phyloP scores from a whole-genome alignment of 306 rosid species.

The Corylus heterophylla region DNA sequence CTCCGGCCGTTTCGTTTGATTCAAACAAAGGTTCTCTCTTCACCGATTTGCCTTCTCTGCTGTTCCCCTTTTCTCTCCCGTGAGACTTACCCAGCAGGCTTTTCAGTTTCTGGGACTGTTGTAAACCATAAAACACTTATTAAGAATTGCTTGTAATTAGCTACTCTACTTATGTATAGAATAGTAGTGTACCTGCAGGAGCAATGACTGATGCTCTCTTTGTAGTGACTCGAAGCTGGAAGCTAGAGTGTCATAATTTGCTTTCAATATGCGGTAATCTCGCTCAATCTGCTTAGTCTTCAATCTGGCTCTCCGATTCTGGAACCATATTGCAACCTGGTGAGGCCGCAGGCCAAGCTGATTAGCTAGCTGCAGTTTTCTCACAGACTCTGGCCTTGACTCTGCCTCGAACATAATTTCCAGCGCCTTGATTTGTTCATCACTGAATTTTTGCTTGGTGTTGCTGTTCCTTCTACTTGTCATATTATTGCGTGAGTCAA shows the following conservation, averaged over 20 bases:
- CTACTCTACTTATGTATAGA: background rate
- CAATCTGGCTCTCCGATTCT: conserved; percentile 90
- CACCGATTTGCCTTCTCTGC: conserved; percentile 52
- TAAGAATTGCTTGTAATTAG: background rate
- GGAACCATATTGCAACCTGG: conserved; percentile 94
- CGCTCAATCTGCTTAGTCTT: conserved; percentile 81
- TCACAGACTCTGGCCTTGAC: conserved; percentile 73
- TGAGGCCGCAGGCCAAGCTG: conserved; percentile 88
- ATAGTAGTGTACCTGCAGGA: conserved; percentile 53
- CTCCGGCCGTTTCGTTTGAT: conserved; percentile 47
- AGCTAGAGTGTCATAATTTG: conserved; percentile 56
- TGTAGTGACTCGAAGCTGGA: conserved; percentile 63
- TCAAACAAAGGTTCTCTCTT: conserved; percentile 37
- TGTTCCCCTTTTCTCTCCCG: conserved; percentile 32
- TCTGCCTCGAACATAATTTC: conserved; percentile 74
- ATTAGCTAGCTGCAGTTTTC: conserved; percentile 69
- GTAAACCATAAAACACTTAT: background rate
- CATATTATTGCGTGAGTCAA: background rate
- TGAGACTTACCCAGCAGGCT: conserved; percentile 40
- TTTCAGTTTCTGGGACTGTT: conserved; percentile 75
- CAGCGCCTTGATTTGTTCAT: conserved; percentile 76
- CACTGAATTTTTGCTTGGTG: conserved; percentile 74
- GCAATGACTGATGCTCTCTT: conserved; percentile 72
- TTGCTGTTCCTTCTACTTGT: conserved; percentile 46
- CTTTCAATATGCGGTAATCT: conserved; percentile 48